Percentiles rank a stretch among this genome's conserved stretches.
phyloP scores from a whole-genome alignment of 2,329 filamentous ascomycete genomes.

The Fusarium humuli region DNA sequence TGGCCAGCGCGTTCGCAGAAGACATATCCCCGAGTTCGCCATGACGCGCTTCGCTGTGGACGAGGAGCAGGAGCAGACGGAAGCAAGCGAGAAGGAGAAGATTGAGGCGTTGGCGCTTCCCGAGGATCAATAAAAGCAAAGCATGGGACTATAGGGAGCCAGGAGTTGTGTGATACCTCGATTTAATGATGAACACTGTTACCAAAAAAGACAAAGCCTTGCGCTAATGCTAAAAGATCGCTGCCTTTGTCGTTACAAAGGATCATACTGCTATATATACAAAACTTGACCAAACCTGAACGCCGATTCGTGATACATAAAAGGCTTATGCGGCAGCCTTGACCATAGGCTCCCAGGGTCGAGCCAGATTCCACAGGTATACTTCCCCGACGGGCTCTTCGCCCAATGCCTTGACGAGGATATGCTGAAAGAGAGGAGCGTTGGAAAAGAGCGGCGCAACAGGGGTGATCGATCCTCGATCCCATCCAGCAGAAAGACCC shows the following conservation, averaged over 20 bases:
- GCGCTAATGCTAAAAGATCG: conserved; percentile 31
- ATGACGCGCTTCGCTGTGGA: conserved; percentile 66
- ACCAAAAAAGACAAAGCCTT: conserved; percentile 24
- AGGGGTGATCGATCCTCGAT: conserved; percentile 42
- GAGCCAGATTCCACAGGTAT: conserved; percentile 56
- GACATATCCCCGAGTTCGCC: conserved; percentile 63
- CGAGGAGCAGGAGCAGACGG: conserved; percentile 55
- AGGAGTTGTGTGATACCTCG: conserved; percentile 50
- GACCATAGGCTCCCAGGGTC: conserved; percentile 59
- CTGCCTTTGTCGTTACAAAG: conserved; percentile 18
- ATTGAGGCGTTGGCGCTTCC: conserved; percentile 42
- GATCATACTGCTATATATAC: conserved; percentile 15
- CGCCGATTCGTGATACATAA: conserved; percentile 24
- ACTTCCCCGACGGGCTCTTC: conserved; percentile 52
- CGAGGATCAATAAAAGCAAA: conserved; percentile 40
- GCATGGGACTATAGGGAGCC: conserved; percentile 43
- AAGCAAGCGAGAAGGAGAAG: conserved; percentile 41
- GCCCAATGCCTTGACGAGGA: conserved; percentile 53
- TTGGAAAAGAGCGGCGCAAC: conserved; percentile 47
- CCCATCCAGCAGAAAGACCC: conserved; percentile 47
- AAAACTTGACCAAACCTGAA: conserved; percentile 23
- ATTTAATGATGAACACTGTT: conserved; percentile 45
- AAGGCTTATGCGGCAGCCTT: conserved; percentile 50
- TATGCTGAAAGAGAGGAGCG: conserved; percentile 50
- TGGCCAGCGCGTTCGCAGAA: conserved; percentile 47